These are phyloP conservation scores for Yarrowia divulgata DNA, from an alignment of 805 yeast species.

Conservation along the genomic window DNA sequence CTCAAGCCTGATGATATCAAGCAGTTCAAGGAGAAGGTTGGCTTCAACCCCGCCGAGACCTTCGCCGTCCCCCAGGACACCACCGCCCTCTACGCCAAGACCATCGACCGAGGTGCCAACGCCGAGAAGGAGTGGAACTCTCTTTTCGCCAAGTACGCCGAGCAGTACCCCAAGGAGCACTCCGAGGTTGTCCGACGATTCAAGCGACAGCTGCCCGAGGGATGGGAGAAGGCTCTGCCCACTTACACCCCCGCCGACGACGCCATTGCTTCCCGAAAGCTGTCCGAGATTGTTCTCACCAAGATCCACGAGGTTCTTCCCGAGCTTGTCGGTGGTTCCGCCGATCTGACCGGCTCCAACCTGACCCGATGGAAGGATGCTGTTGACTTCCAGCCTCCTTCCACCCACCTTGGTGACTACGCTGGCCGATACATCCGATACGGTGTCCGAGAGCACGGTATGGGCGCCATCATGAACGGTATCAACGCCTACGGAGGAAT, in stretches of 20 bases:
- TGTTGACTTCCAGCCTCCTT: conserved; percentile 69
- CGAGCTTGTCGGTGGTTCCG: conserved; percentile 51
- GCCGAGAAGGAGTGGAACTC: conserved; percentile 47
- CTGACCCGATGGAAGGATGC: conserved; percentile 47
- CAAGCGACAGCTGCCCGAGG: conserved; percentile 61
- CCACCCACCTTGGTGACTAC: conserved; percentile 51
- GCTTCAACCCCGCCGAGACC: conserved; percentile 43
- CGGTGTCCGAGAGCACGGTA: conserved; percentile 98
- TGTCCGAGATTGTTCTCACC: conserved; percentile 49
- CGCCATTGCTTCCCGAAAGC: conserved; percentile 52
- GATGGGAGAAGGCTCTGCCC: conserved; percentile 83
- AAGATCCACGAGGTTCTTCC: conserved; percentile 48
- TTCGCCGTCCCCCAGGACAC: conserved; percentile 47
- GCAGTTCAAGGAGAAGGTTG: conserved; percentile 39
- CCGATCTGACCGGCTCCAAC: conserved; percentile 51
- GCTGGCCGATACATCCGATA: conserved; percentile 80
- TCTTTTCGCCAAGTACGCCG: conserved; percentile 45
- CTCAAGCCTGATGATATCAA: conserved; percentile 49
- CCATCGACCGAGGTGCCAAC: conserved; percentile 45
- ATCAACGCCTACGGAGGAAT: conserved; percentile 64
- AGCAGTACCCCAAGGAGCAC: conserved; percentile 48
- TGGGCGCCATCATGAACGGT: conserved; percentile 98
- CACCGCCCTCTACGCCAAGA: conserved; percentile 49
- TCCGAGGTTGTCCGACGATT: conserved; percentile 48
- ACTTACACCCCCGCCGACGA: conserved; percentile 76